Base-by-base conservation (phyloP, 2,329 filamentous ascomycete genomes). In the Monosporascus sp. region DNA sequence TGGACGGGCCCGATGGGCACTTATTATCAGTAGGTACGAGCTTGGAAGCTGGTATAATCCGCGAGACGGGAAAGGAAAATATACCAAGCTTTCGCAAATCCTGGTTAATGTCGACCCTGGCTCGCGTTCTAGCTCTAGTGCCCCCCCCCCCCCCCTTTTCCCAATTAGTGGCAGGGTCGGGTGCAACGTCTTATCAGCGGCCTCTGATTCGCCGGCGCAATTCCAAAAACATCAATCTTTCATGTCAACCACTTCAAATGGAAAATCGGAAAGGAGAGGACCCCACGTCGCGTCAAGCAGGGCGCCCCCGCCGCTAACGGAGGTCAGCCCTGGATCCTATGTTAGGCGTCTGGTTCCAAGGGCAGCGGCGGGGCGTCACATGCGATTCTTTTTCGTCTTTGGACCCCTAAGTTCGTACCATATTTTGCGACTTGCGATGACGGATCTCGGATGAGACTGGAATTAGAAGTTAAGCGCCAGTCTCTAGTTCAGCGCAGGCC, bases 221-320 rank as follows among this genome's bases (percentile, higher is more conserved):
- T 61, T 61, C 54, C 50, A 48, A 59, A 53, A 56, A 60, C 57
- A 59, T 48, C 49, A 57, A 55, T 7, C 50, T 57, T 61, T 61
- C 57, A 53, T 54, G 59, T 61, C 59, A 61, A 14, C 3, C 1
- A 40, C 17, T 40, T 17, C 38, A 40, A 20, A 20, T 17, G 1
- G 38, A 19, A 20, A 19, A 40, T 17, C 17, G 8, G 9, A 40
- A 40, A 19, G 2, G 38, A 40, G 38, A 20, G 9, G 19, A 43
- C 40, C 40, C 40, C 40, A 14, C 40, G 19, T 34, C 4, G 31
- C 31, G 31, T 14, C 11, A 34, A 34, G 9, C 31, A 34, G 9
- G 31, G 31, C 31, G 9, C 31, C 9, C 9, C 31, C 40, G 40
- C 40, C 40, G 40, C 40, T 43, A 22, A 24, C 40, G 40, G 40